Percentiles rank a stretch among this genome's conserved stretches.
Conservation (phyloP, 2,329 filamentous ascomycete genomes). For the Penicillium crustosum region DNA sequence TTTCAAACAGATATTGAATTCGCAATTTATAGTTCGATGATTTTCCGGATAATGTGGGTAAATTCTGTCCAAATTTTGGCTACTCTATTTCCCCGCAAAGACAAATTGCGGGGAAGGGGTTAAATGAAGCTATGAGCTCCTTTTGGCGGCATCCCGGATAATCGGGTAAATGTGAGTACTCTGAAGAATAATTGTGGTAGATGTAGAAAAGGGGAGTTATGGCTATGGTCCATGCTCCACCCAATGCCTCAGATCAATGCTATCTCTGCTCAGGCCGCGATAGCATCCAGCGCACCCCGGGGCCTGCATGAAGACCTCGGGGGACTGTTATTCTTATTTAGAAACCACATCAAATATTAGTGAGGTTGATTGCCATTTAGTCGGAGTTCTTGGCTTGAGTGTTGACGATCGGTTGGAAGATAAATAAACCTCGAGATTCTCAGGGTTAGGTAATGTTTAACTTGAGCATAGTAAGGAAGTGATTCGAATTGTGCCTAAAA, state of each 20-base stretch:
- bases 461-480: conserved; percentile 7
- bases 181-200: background rate
- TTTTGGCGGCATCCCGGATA: background rate
- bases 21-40: background rate
- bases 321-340: background rate
- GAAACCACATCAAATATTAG: no score
- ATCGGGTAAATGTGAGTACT: background rate
- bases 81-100: background rate
- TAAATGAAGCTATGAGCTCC: background rate
- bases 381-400: background rate
- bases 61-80: background rate
- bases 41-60: conserved; percentile 3
- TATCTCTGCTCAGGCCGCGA: background rate
- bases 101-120: background rate
- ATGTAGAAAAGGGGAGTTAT: background rate
- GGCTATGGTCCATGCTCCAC: background rate
- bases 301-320: background rate
- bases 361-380: background rate
- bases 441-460: background rate
- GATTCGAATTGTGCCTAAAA: conserved; percentile 10
- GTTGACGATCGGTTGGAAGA: background rate
- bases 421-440: background rate
- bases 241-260: background rate
- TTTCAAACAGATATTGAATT: background rate
- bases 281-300: background rate